phyloP scores from a whole-genome alignment of 164 flowering plant genomes.

The Berberis vulgaris region DNA sequence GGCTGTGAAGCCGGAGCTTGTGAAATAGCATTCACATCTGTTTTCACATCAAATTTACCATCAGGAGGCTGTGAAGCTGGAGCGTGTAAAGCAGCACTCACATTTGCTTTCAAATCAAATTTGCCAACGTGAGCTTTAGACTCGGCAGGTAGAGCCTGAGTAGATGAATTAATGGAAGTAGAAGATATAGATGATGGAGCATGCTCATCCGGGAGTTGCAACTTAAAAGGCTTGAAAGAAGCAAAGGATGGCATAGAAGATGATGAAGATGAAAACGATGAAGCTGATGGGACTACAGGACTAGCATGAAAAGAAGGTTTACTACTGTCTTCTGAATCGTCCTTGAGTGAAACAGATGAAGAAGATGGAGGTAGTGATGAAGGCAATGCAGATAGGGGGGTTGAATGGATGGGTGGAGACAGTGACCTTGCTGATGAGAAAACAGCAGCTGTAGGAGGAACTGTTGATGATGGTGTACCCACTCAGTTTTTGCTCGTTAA shows the following conservation, averaged over 20 bases:
- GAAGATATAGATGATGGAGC: conserved; percentile 10
- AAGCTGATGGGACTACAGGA: conserved; percentile 8
- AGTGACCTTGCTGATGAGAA: neutral
- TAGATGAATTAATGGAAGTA: conserved; percentile 4
- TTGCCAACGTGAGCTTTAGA: too few relatives aligned
- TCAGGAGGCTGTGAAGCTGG: conserved; percentile 2
- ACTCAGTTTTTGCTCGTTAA: conserved; percentile 19
- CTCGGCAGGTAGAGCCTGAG: too few relatives aligned
- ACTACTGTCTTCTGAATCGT: conserved; percentile 10
- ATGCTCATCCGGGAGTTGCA: conserved; percentile 15
- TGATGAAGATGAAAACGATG: conserved; percentile 10
- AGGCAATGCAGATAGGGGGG: conserved; percentile 4
- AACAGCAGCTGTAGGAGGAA: conserved; percentile 13
- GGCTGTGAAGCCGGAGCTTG: conserved; percentile 16
- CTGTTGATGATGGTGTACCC: conserved; percentile 12
- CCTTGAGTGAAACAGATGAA: conserved; percentile 10
- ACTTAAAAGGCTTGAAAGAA: conserved; percentile 18
- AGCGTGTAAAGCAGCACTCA: too few relatives aligned
- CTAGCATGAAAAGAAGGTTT: conserved; percentile 14
- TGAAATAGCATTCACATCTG: conserved; percentile 13
- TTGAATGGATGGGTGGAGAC: conserved; percentile 2
- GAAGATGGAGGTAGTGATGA: conserved; percentile 12
- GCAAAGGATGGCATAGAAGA: conserved; percentile 12
- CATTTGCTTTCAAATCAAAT: too few relatives aligned
- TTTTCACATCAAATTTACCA: conserved; percentile 8